Base-by-base conservation (phyloP, 768 basidiomycete genomes). In the Tulasnella sp. region DNA sequence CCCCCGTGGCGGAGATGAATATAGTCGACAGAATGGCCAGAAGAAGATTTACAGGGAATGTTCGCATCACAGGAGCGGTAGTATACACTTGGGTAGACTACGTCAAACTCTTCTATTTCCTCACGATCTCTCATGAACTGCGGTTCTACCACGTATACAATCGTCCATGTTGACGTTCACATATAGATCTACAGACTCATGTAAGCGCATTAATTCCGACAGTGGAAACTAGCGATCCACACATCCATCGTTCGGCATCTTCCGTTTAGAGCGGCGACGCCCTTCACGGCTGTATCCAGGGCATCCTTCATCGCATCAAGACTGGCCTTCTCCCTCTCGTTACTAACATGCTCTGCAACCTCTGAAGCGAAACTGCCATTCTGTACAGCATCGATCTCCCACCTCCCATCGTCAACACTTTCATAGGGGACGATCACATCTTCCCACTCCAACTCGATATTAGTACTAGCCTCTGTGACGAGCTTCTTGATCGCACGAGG, bases 171-270 rank as follows among this genome's bases (percentile, higher is more conserved):
- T n/a, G n/a, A n/a, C n/a, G n/a, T n/a, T n/a, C n/a, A n/a, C n/a
- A n/a, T n/a, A n/a, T n/a, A n/a, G n/a, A n/a, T n/a, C n/a, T n/a
- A n/a, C n/a, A n/a, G n/a, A n/a, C n/a, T n/a, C n/a, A n/a, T n/a
- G n/a, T n/a, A n/a, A n/a, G n/a, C n/a, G n/a, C n/a, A n/a, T n/a
- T n/a, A n/a, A n/a, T n/a, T n/a, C n/a, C n/a, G n/a, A 19, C 41
- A 43, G 41, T 10, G n/a, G 41, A 71, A 68, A 1, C 62, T 53
- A 5, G 57, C 70, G 22, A 60, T 61, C 70, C 71, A 72, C 5
- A 69, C 68, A 52, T 72, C 71, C 71, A 72, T 72, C 19, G 66
- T 59, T n/a, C n/a, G n/a, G 24, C 57, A 46, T 25, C 70, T 65
- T 59, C 65, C 55, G 4, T 68, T 66, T 17, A 29, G 29, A 5